Conservation (phyloP, 108 stramenopile genomes). For the Fragilaria radians region DNA sequence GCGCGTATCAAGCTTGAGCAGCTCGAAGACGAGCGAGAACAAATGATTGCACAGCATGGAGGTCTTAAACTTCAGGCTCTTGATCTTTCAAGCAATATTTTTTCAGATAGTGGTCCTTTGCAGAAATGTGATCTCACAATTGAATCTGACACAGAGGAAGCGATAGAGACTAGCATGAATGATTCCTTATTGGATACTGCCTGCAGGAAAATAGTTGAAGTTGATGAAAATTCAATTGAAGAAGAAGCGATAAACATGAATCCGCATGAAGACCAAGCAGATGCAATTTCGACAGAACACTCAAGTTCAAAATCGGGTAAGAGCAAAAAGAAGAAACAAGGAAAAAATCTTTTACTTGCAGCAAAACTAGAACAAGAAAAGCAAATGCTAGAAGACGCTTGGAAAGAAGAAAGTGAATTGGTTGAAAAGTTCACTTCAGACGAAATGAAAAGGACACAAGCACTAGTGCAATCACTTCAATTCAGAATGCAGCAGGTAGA, state of each 20-base stretch:
- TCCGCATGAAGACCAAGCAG: neutral
- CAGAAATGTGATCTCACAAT: neutral
- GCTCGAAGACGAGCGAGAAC: slow-evolving; percentile 31
- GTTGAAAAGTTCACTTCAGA: neutral
- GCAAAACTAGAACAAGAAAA: neutral
- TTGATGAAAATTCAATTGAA: neutral
- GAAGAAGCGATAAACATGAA: neutral
- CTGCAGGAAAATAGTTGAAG: too few relatives aligned
- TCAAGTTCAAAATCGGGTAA: neutral
- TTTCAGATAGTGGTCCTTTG: neutral
- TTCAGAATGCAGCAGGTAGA: slow-evolving; percentile 34
- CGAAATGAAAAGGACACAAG: slow-evolving; percentile 30
- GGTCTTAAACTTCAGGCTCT: slow-evolving; percentile 6
- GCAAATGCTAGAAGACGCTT: neutral
- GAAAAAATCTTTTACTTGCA: neutral
- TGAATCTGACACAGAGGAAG: neutral
- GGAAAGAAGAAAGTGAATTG: neutral
- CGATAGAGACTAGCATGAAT: neutral
- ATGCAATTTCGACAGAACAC: neutral
- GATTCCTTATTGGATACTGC: neutral
- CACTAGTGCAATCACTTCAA: slow-evolving; percentile 27
- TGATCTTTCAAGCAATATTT: neutral
- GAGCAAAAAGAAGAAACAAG: neutral
- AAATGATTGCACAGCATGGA: slow-evolving; percentile 17
- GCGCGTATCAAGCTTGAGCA: slow-evolving; percentile 18